phyloP scores from a whole-genome alignment of 192 early-diverging fungal genomes.

The Backusella parvicylindrica region DNA sequence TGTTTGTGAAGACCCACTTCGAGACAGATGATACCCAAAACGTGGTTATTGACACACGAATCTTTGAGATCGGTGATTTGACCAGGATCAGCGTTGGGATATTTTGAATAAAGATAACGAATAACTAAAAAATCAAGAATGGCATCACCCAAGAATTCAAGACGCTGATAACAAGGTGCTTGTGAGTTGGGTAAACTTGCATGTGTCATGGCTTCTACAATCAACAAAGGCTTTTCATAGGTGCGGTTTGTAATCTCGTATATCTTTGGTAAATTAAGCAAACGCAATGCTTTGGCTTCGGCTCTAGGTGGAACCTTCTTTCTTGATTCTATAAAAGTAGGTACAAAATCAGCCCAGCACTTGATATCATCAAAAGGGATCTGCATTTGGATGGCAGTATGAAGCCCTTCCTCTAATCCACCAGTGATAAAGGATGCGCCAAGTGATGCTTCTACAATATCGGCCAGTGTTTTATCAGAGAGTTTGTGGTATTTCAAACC shows the following conservation, averaged over 20 bases:
- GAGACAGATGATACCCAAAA: slow-evolving; percentile 71
- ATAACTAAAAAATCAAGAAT: slow-evolving; percentile 80
- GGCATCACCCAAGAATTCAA: slow-evolving; percentile 87
- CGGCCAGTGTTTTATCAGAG: slow-evolving; percentile 85
- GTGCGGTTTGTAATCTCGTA: slow-evolving; percentile 53
- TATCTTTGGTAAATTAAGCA: slow-evolving; percentile 28
- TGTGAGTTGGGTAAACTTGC: slow-evolving; percentile 56
- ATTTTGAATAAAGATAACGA: slow-evolving; percentile 66
- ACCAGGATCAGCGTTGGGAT: slow-evolving; percentile 67
- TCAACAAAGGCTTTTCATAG: slow-evolving; percentile 64
- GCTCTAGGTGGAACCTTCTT: slow-evolving; percentile 26
- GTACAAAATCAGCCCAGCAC: slow-evolving; percentile 47
- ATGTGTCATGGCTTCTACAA: slow-evolving; percentile 85
- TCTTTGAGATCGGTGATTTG: slow-evolving; percentile 82
- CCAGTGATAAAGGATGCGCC: slow-evolving; percentile 70
- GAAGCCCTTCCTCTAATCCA: slow-evolving; percentile 48
- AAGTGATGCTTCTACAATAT: slow-evolving; percentile 80
- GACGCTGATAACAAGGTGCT: slow-evolving; percentile 79
- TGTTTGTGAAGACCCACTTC: slow-evolving; percentile 60
- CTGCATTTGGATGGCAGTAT: slow-evolving; percentile 51
- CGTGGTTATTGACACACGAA: slow-evolving; percentile 82
- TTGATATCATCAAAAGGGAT: slow-evolving; percentile 54
- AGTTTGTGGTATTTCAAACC: slow-evolving; percentile 41
- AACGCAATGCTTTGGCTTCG: slow-evolving; percentile 4
- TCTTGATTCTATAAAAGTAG: slow-evolving; percentile 17